Base-by-base conservation (phyloP, 2,329 filamentous ascomycete species). In the Sporothrix schenckii region DNA sequence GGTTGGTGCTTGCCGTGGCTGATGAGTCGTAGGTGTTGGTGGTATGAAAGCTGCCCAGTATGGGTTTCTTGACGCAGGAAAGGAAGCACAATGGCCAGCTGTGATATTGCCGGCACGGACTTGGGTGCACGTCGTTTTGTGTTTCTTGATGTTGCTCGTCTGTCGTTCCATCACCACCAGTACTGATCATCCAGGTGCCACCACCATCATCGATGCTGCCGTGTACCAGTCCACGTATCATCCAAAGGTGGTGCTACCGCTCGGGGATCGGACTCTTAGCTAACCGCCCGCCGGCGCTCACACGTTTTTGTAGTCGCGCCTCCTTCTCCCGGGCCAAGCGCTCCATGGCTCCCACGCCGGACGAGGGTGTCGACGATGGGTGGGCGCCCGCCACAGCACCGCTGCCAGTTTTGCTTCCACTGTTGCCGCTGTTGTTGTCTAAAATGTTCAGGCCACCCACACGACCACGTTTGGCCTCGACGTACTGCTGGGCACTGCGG, bases 401-500 rank as follows among this genome's bases (percentile, higher is more conserved):
- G 75, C 77, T 76, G 79, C 75, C 49, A 7, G 27, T 41, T 3
- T 11, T 6, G 13, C 21, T n/a, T 4, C 60, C 41, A 10, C 24
- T 34, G 16, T 34, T 52, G 4, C 63, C 27, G 53, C 39, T 60
- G 65, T 39, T 49, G 34, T 30, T 24, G 34, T 41, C 41, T 9
- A 44, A 13, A 44, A 69, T 66, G 21, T 67, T 60, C 30, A 69
- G 47, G 0, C 72, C 73, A 2, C 68, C 56, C 5, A 81, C 79
- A 73, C 85, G 82, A 69, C 85, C 81, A 71, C 86, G 83, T 79
- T 89, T 97, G 80, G 93, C 89, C 74, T 97, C 93, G 63, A 98
- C 83, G 76, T 97, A 99, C 47, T 91, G 80, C 76, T 92, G 90
- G 2, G 95, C 94, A 61, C 90, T 90, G 11, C 88, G 84, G 72